Evolutionary conservation across 208 protist species (phyloP).

Genomic region (Porcisia hertigi): DNA sequence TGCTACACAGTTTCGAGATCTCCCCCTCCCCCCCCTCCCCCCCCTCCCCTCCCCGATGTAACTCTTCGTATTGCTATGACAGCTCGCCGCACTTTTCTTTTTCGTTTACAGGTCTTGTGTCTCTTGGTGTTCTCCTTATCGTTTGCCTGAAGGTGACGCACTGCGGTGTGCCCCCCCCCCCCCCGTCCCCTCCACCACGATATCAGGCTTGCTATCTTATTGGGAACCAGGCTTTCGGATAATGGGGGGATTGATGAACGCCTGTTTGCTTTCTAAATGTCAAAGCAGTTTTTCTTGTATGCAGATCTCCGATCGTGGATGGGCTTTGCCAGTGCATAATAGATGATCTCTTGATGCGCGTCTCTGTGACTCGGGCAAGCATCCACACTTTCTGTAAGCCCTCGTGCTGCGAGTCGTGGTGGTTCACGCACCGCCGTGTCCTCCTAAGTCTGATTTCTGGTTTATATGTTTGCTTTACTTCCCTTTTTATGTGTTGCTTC

Average conservation of each 20-base stretch:
- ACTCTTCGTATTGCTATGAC: not conserved
- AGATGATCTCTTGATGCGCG: not conserved
- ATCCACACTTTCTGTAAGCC: not conserved
- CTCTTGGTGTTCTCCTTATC: not conserved
- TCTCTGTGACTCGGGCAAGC: not conserved
- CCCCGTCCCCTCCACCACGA: too few species aligned
- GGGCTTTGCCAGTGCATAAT: not conserved
- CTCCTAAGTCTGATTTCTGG: not conserved
- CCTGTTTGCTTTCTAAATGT: too few species aligned
- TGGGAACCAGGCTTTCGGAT: not conserved
- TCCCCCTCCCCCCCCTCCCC: too few species aligned
- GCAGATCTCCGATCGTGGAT: not conserved
- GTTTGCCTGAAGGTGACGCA: not conserved
- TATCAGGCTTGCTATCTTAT: not conserved
- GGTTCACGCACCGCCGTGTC: not conserved
- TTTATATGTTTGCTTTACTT: slow-evolving; percentile 5
- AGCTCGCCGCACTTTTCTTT: not conserved
- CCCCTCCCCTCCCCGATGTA: not conserved
- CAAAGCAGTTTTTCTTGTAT: too few species aligned
- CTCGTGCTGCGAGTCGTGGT: not conserved
- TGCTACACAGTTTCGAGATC: too few species aligned
- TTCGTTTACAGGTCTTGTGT: not conserved
- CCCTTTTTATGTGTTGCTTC: not conserved
- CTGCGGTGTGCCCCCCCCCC: not conserved
- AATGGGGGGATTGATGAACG: too few species aligned